phyloP scores from a whole-genome alignment of 1,284 basidiomycete genomes.

The Wallemia mellicola region DNA sequence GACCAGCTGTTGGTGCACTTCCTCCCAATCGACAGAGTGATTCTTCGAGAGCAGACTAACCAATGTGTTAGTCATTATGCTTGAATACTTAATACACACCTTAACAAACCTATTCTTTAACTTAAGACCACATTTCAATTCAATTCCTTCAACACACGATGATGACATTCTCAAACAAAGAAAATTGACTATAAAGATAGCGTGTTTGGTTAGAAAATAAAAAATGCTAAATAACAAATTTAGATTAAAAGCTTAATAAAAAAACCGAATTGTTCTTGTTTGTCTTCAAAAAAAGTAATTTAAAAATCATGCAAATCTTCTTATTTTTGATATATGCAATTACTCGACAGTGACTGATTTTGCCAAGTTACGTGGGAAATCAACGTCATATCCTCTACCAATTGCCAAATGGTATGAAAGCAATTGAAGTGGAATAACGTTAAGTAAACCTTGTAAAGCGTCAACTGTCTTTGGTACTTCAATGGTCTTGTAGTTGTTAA shows the following conservation, averaged over 20 bases:
- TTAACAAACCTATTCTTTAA: neutral
- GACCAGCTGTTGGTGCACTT: neutral
- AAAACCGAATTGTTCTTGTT: neutral
- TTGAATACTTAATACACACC: neutral
- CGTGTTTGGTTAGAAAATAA: too few species aligned
- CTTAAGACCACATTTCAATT: slow-evolving; percentile 2
- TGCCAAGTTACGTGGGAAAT: slow-evolving; percentile 84
- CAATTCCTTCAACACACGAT: slow-evolving; percentile 1
- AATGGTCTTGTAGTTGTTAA: slow-evolving; percentile 44
- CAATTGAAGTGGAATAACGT: slow-evolving; percentile 86
- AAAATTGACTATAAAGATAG: too few species aligned
- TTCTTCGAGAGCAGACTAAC: neutral
- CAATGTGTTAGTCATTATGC: neutral
- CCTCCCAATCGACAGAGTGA: neutral
- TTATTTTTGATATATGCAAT: neutral
- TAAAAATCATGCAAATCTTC: too few species aligned
- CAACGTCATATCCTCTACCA: slow-evolving; percentile 84
- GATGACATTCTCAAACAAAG: too few species aligned
- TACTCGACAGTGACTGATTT: slow-evolving; percentile 17
- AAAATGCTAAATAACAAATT: too few species aligned
- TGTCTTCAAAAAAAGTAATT: too few species aligned
- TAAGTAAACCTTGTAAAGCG: slow-evolving; percentile 79
- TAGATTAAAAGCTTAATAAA: slow-evolving; percentile 5
- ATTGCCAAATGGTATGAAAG: slow-evolving; percentile 90
- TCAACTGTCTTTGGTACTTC: slow-evolving; percentile 82